These are phyloP conservation scores for Ophiorrhiza pumila DNA, from an alignment of 257 asterid genomes.

Conservation along the genomic window DNA sequence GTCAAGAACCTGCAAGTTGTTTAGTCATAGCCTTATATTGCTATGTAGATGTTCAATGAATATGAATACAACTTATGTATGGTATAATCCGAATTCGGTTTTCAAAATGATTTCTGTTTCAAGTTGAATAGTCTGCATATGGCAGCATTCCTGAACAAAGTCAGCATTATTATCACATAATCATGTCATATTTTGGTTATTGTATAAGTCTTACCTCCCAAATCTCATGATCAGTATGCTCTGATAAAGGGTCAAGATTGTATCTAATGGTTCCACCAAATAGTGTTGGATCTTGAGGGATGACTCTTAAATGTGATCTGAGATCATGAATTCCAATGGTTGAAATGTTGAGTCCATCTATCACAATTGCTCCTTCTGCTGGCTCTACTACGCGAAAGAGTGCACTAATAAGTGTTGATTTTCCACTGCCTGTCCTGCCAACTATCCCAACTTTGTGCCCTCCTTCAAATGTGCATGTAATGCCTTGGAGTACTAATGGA, in stretches of 20 bases:
- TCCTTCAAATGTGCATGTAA: constrained; percentile 27
- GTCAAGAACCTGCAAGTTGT: constrained; percentile 15
- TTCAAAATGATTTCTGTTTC: too few species aligned
- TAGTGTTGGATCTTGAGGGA: constrained; percentile 39
- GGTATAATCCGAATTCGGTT: too few species aligned
- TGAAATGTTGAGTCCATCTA: constrained; percentile 27
- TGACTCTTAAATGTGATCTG: constrained; percentile 23
- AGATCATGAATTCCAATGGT: constrained; percentile 30
- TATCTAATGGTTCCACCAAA: constrained; percentile 28
- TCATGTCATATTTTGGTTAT: too few species aligned
- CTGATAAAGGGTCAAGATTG: constrained; percentile 32
- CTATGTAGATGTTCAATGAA: too few species aligned
- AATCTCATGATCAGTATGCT: constrained; percentile 30
- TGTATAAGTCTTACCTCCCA: constrained; percentile 27
- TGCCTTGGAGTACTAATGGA: constrained; percentile 34
- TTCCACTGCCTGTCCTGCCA: constrained; percentile 44
- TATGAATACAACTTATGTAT: too few species aligned
- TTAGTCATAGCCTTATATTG: too few species aligned
- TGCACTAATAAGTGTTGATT: constrained; percentile 32
- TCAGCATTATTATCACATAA: too few species aligned
- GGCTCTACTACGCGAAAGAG: constrained; percentile 37
- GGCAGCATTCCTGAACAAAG: too few species aligned
- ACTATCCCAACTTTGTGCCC: constrained; percentile 38
- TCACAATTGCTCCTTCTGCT: constrained; percentile 26
- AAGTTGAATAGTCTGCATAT: too few species aligned